These are phyloP conservation scores for Globisporangium cederbergense DNA, from an alignment of 352 stramenopile species.

Conservation along the genomic window DNA sequence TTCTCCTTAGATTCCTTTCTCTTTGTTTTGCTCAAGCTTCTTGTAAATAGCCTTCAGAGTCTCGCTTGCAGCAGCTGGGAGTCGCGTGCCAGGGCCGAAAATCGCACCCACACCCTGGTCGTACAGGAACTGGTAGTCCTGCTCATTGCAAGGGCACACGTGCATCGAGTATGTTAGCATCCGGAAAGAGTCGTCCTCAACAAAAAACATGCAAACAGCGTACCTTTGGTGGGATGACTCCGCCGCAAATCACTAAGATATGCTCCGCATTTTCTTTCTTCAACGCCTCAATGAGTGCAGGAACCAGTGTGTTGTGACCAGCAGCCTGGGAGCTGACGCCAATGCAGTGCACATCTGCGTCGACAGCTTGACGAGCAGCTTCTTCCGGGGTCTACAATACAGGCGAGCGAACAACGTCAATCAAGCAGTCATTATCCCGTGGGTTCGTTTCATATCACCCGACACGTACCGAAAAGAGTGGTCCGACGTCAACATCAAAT, in stretches of 20 bases:
- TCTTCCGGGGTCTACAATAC: constrained; percentile 45
- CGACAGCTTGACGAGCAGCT: constrained; percentile 79
- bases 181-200: neutral
- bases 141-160: constrained; percentile 3
- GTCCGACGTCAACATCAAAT: constrained; percentile 97
- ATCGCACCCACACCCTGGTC: constrained; percentile 90
- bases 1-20: constrained; percentile 27
- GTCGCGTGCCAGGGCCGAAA: constrained; percentile 94
- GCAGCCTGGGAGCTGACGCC: constrained; percentile 90
- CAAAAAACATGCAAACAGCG: neutral
- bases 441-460: neutral
- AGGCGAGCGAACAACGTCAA: neutral
- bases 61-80: constrained; percentile 77
- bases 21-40: constrained; percentile 43
- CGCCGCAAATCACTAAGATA: constrained; percentile 94
- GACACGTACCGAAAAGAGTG: constrained; percentile 88
- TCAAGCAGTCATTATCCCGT: neutral
- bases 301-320: constrained; percentile 94
- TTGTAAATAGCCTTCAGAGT: constrained; percentile 53
- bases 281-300: constrained; percentile 90
- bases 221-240: constrained; percentile 92
- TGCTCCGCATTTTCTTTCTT: constrained; percentile 89
- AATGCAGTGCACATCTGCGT: constrained; percentile 95
- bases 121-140: constrained; percentile 96
- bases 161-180: neutral